These are phyloP conservation scores for Scutellaria minor DNA, from an alignment of 257 asterid species.

Conservation along the genomic window DNA sequence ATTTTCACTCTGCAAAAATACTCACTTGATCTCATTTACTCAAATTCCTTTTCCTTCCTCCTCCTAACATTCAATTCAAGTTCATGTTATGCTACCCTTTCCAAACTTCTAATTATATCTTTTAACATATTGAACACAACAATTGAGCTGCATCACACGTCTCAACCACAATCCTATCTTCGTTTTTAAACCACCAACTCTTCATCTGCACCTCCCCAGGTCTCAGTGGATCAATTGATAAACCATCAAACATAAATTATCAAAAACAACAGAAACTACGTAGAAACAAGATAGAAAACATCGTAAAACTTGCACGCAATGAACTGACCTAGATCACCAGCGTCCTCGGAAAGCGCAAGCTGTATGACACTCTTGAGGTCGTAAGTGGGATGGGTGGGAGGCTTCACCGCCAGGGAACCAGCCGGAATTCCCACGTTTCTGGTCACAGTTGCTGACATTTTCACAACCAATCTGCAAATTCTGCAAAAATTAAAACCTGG, in stretches of 20 bases:
- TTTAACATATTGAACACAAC: too few species aligned
- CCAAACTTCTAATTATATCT: neutral
- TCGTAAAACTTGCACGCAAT: neutral
- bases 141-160: neutral
- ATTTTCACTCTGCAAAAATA: constrained; percentile 1
- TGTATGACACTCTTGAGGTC: constrained; percentile 79
- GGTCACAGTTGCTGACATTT: constrained; percentile 62
- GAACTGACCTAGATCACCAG: constrained; percentile 77
- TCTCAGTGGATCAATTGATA: neutral
- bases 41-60: neutral
- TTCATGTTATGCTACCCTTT: neutral
- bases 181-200: constrained; percentile 1
- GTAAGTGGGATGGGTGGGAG: constrained; percentile 94
- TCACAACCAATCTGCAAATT: constrained; percentile 63
- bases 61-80: neutral
- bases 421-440: constrained; percentile 40
- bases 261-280: neutral
- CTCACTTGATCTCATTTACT: neutral
- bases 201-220: neutral
- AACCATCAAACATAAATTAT: constrained; percentile 2
- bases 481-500: constrained; percentile 10
- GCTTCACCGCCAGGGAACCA: constrained; percentile 61
- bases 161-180: neutral
- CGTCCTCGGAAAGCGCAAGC: constrained; percentile 95
- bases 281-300: neutral